Conservation (phyloP, 73 alveolate species). For the Breviolum minutum region DNA sequence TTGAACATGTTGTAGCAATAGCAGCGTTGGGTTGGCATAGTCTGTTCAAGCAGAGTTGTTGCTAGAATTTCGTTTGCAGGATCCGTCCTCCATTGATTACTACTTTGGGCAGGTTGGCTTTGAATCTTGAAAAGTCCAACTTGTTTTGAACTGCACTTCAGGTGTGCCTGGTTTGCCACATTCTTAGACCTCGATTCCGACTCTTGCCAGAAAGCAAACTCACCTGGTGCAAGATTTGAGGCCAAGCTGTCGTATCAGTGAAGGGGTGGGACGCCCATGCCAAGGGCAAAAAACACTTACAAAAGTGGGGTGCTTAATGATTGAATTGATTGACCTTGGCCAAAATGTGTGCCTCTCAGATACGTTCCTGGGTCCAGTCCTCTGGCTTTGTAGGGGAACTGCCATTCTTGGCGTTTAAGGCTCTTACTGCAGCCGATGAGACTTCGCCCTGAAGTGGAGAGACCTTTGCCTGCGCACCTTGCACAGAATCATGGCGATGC, state of each 20-base stretch:
- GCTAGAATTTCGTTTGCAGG: background rate
- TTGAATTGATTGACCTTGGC: background rate
- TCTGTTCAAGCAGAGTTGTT: background rate
- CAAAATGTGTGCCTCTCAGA: too few relatives aligned
- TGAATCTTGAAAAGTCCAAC: background rate
- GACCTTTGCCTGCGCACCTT: conserved; percentile 29
- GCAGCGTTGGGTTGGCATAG: background rate
- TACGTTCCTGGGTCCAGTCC: background rate
- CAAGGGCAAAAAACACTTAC: conserved; percentile 39
- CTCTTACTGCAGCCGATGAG: conserved; percentile 19
- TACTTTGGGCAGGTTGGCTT: conserved; percentile 48
- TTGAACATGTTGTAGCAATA: too few relatives aligned
- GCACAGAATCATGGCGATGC: background rate
- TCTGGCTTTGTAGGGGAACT: too few relatives aligned
- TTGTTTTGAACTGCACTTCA: background rate
- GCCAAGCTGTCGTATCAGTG: conserved; percentile 47
- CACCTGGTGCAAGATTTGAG: background rate
- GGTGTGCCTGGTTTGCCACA: conserved; percentile 21
- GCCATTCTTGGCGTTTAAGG: background rate
- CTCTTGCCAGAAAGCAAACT: background rate
- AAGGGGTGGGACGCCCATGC: conserved; percentile 65
- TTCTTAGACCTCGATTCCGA: background rate
- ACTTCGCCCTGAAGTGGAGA: background rate
- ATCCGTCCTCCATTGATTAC: conserved; percentile 37
- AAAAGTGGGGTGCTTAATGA: background rate